Conservation (phyloP, 257 asterid genomes). For the Solanum boliviense region DNA sequence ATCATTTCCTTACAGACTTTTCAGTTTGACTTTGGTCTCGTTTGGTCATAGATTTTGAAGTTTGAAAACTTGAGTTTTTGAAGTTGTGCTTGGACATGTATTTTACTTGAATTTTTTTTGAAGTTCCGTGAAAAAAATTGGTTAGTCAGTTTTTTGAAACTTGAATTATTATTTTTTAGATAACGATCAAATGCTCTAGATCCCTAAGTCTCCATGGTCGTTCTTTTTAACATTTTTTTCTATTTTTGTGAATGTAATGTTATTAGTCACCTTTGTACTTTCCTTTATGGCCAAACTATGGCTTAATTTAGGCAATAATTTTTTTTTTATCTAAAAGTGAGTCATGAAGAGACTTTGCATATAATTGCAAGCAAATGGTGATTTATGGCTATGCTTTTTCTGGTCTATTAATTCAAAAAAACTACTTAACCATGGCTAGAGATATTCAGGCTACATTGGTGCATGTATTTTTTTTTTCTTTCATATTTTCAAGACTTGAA, state of each 20-base stretch:
- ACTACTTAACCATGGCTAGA: neutral
- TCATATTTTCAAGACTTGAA: neutral
- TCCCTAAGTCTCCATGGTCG: neutral
- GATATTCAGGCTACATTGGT: neutral
- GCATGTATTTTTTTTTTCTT: neutral
- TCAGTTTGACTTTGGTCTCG: neutral
- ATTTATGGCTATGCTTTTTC: neutral
- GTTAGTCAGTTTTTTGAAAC: neutral
- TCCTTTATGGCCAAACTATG: neutral
- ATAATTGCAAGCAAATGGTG: neutral
- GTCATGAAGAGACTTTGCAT: neutral
- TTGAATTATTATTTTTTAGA: neutral
- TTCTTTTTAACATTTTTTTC: no score
- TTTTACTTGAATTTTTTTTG: neutral
- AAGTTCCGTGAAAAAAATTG: neutral
- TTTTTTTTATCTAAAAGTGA: neutral
- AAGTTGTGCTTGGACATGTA: neutral
- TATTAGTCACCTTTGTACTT: neutral
- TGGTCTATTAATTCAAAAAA: neutral
- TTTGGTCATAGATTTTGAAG: neutral
- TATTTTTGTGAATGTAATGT: neutral
- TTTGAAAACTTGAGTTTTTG: neutral
- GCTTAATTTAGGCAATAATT: neutral
- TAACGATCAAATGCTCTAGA: neutral
- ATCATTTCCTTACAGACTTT: neutral